phyloP scores from a whole-genome alignment of 2,329 filamentous ascomycete species.

The Didymella lethalis region DNA sequence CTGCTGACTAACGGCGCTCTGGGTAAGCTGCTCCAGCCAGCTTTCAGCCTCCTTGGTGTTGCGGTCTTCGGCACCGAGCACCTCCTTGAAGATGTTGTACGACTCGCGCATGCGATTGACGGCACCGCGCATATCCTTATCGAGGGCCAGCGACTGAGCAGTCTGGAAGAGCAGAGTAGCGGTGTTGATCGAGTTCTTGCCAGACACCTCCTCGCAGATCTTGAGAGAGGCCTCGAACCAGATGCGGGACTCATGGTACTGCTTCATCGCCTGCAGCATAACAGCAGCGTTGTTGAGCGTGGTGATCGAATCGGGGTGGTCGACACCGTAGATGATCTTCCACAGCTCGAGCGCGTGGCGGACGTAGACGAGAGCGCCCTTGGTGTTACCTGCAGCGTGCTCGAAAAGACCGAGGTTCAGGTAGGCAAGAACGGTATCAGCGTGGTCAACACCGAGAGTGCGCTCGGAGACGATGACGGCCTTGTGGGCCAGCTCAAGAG shows the following conservation, averaged over 20 bases:
- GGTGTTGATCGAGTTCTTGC: slow-evolving; percentile 87
- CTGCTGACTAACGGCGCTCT: slow-evolving; percentile 92
- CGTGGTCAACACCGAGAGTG: slow-evolving; percentile 90
- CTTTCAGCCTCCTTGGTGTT: slow-evolving; percentile 98
- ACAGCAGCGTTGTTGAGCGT: slow-evolving; percentile 98
- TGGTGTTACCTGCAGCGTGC: slow-evolving; percentile 90
- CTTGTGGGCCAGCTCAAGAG: slow-evolving; percentile 94
- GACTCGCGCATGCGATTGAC: slow-evolving; percentile 95
- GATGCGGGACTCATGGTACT: slow-evolving; percentile 89
- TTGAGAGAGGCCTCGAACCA: slow-evolving; percentile 96
- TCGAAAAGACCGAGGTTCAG: slow-evolving; percentile 94
- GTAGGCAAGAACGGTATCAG: slow-evolving; percentile 93
- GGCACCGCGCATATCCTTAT: slow-evolving; percentile 90
- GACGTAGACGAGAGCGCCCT: slow-evolving; percentile 84
- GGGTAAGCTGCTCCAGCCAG: slow-evolving; percentile 95
- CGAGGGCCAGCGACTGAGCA: slow-evolving; percentile 92
- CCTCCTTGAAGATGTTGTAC: slow-evolving; percentile 90
- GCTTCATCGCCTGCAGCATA: slow-evolving; percentile 95
- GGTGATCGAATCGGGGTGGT: slow-evolving; percentile 96
- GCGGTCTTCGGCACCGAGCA: slow-evolving; percentile 88
- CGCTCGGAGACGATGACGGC: slow-evolving; percentile 95
- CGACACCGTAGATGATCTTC: slow-evolving; percentile 94
- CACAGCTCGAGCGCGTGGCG: slow-evolving; percentile 93
- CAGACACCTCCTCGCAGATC: slow-evolving; percentile 89
- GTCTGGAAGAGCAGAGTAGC: slow-evolving; percentile 97